These are phyloP conservation scores for Cucurbita maxima DNA, from an alignment of 306 rosid species.

Conservation along the genomic window DNA sequence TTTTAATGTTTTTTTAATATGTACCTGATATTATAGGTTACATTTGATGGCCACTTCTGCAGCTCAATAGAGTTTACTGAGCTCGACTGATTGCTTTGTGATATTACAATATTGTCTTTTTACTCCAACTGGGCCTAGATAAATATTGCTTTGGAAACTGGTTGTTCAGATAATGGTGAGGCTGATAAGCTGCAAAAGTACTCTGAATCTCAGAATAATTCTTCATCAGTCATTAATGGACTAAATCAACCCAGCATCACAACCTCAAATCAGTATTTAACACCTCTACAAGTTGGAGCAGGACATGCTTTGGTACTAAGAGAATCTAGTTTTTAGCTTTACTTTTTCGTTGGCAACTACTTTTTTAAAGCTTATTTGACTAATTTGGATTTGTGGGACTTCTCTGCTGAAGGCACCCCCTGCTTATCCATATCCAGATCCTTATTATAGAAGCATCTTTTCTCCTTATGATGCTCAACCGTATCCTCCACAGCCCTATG, in stretches of 20 bases:
- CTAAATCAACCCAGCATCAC: slow-evolving; percentile 35
- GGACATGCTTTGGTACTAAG: slow-evolving; percentile 58
- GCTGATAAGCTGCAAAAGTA: slow-evolving; percentile 47
- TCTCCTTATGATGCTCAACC: slow-evolving; percentile 77
- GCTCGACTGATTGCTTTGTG: not conserved
- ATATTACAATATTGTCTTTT: not conserved
- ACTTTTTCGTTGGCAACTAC: not conserved
- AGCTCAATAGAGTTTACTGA: not conserved
- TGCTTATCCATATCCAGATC: slow-evolving; percentile 84
- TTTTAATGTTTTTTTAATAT: not conserved
- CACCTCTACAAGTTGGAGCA: slow-evolving; percentile 61
- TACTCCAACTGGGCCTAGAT: not conserved
- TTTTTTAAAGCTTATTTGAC: slow-evolving; percentile 3
- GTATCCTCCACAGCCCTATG: slow-evolving; percentile 70
- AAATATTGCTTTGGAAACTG: slow-evolving; percentile 12
- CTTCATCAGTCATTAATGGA: slow-evolving; percentile 39
- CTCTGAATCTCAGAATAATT: slow-evolving; percentile 39
- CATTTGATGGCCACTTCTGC: not conserved
- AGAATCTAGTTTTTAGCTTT: not conserved
- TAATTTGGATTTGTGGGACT: slow-evolving; percentile 10
- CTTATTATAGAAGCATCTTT: slow-evolving; percentile 89
- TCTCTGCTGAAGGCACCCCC: slow-evolving; percentile 52
- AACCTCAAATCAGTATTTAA: slow-evolving; percentile 42
- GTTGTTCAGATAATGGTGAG: slow-evolving; percentile 48
- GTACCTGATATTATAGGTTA: not conserved